phyloP scores from a whole-genome alignment of 345 rosid species.

The Gossypium australe region DNA sequence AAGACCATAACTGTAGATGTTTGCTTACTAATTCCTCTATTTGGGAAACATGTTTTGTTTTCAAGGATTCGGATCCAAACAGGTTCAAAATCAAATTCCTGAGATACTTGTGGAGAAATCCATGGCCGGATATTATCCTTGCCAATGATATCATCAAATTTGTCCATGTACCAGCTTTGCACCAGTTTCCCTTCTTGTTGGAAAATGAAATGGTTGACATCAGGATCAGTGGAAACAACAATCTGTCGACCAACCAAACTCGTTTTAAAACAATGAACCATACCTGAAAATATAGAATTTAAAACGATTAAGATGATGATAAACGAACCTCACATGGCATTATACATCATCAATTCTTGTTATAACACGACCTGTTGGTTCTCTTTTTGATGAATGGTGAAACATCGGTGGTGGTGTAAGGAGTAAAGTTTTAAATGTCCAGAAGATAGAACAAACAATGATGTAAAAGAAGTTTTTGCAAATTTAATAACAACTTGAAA shows the following conservation, averaged over 20 bases:
- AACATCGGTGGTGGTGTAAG: conserved; percentile 5
- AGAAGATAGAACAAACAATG: too few species aligned
- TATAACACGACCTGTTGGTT: conserved; percentile 13
- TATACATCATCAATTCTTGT: neutral
- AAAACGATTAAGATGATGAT: neutral
- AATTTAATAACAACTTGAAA: too few species aligned
- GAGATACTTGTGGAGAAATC: conserved; percentile 4
- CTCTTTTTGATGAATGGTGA: conserved; percentile 25
- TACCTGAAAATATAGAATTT: neutral
- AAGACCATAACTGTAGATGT: conserved; percentile 1
- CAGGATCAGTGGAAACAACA: conserved; percentile 11
- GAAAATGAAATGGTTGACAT: conserved; percentile 11
- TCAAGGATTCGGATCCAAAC: conserved; percentile 4
- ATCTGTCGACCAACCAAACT: conserved; percentile 4
- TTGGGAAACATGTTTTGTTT: conserved; percentile 2
- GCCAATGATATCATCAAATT: conserved; percentile 11
- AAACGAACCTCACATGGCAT: too few species aligned
- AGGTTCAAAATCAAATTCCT: neutral
- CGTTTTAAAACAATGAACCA: neutral
- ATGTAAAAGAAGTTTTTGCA: too few species aligned
- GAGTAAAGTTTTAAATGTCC: too few species aligned
- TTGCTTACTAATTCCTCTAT: neutral
- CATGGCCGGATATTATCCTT: neutral
- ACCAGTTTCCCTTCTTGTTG: conserved; percentile 22
- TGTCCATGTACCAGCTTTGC: conserved; percentile 13